Base-by-base conservation (phyloP, 1,284 basidiomycete genomes). In the Anthracocystis setariae region DNA sequence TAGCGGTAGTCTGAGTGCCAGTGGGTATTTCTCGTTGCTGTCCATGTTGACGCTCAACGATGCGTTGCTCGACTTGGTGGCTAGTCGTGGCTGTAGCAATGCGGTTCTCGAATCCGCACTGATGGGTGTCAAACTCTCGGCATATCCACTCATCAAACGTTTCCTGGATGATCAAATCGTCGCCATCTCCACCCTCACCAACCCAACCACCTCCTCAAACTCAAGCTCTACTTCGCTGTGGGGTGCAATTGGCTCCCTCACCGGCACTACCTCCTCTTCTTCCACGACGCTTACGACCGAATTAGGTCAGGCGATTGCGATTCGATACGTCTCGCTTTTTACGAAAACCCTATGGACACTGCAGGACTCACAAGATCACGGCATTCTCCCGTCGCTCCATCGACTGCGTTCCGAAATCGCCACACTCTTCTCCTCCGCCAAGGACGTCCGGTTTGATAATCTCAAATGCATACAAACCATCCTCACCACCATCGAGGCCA, bases 81-180 rank as follows among this genome's bases (percentile, higher is more conserved):
- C 10, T 0, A 24, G 47, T 1, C 53, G 80, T 12, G 76, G 74
- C 0, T 73, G 71, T 23, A 24, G 44, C 5, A 38, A 53, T 23
- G 44, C 61, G n/a, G 47, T 74, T 20, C 42, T 82, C 10, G 66
- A 78, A 47, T n/a, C 46, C 1, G 69, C 63, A 5, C 44, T 78
- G 40, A 74, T 81, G 65, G 59, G 67, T 17, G 75, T 77, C 53
- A 71, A 80, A 40, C 66, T 82, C 25, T 33, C 65, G 2, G 57
- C 73, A 1, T 82, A 74, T 56, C 78, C 80, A 0, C 38, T 72
- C 2, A 23, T 80, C 21, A 76, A 78, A 37, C 51, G 67, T 12
- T 57, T 61, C 17, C 52, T 81, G 3, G 76, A 79, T 48, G 70
- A 72, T 5, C 73, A 77, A 29, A 70, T 81, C 18, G 32, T 63